Conservation (phyloP, 1,139 yeast species). For the Yamadazyma kanchanaburiensis region DNA sequence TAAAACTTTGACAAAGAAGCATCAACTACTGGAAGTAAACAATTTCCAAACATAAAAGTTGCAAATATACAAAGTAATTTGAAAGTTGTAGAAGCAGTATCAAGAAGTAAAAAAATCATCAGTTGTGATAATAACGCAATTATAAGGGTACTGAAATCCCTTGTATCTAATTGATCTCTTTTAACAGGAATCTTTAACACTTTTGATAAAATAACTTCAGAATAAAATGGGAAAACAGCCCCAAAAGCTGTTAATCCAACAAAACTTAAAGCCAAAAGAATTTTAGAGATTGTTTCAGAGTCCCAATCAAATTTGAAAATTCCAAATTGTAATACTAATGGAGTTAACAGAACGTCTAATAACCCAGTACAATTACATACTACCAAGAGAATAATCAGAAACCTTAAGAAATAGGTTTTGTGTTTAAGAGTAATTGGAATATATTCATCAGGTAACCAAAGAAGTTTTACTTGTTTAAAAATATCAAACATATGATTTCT, state of each 20-base stretch:
- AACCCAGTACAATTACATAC: conserved; percentile 6
- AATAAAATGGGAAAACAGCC: conserved; percentile 30
- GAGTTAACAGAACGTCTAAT: conserved; percentile 26
- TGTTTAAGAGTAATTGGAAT: conserved; percentile 15
- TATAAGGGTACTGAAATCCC: conserved; percentile 3
- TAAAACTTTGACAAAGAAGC: conserved; percentile 9
- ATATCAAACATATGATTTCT: conserved; percentile 1
- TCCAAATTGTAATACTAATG: conserved; percentile 54
- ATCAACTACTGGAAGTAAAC: conserved; percentile 3
- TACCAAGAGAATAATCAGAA: conserved; percentile 44
- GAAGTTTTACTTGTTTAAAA: conserved; percentile 43
- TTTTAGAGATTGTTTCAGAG: conserved; percentile 55
- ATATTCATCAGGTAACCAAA: conserved; percentile 36
- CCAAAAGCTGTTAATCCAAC: conserved; percentile 31
- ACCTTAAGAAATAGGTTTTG: conserved; percentile 16
- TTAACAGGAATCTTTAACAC: conserved; percentile 4
- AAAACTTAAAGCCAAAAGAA: conserved; percentile 52
- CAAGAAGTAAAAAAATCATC: no score
- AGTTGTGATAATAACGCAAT: no score
- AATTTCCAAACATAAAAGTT: neutral
- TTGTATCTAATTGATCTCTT: conserved; percentile 4
- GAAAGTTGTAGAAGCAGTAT: conserved; percentile 1
- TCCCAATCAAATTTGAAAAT: conserved; percentile 59
- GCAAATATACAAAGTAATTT: conserved; percentile 1
- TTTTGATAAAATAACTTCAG: conserved; percentile 10